phyloP scores from a whole-genome alignment of 2,329 filamentous ascomycete genomes.

The Fusarium tuaranense region DNA sequence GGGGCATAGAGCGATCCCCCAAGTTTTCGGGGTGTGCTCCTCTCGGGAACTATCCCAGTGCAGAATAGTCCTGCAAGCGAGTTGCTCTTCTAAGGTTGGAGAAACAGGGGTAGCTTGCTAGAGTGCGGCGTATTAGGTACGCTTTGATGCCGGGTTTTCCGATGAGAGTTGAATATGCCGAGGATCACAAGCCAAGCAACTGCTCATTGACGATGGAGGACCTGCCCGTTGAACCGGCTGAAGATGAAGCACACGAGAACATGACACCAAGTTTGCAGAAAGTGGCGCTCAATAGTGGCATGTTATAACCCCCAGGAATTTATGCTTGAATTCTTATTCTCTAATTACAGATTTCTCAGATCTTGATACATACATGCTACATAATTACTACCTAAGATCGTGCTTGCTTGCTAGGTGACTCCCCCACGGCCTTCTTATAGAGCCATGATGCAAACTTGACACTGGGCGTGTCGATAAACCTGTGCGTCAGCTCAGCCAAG shows the following conservation, averaged over 20 bases:
- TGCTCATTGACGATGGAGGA: background rate
- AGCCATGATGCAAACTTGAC: conserved; percentile 68
- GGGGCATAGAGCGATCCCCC: conserved; percentile 8
- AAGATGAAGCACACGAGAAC: background rate
- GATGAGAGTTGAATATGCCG: conserved; percentile 3
- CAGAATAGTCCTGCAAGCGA: background rate
- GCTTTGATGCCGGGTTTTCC: background rate
- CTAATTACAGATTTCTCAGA: background rate
- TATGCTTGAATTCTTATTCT: conserved; percentile 28
- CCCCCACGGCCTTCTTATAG: conserved; percentile 60
- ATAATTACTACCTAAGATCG: conserved; percentile 18
- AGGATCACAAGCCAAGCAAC: conserved; percentile 6
- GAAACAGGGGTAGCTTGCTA: background rate
- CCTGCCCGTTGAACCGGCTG: background rate
- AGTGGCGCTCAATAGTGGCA: conserved; percentile 6
- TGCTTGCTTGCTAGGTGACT: conserved; percentile 29
- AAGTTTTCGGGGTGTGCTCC: background rate
- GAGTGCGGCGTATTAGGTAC: background rate
- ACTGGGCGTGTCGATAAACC: conserved; percentile 68
- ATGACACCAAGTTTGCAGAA: background rate
- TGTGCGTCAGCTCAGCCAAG: conserved; percentile 67
- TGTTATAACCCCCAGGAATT: conserved; percentile 3
- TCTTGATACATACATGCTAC: background rate
- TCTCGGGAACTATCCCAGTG: conserved; percentile 9
- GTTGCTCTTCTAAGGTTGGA: background rate